These are phyloP conservation scores for Cladosporium sp. DNA, from an alignment of 2,329 filamentous ascomycete genomes.

Conservation along the genomic window DNA sequence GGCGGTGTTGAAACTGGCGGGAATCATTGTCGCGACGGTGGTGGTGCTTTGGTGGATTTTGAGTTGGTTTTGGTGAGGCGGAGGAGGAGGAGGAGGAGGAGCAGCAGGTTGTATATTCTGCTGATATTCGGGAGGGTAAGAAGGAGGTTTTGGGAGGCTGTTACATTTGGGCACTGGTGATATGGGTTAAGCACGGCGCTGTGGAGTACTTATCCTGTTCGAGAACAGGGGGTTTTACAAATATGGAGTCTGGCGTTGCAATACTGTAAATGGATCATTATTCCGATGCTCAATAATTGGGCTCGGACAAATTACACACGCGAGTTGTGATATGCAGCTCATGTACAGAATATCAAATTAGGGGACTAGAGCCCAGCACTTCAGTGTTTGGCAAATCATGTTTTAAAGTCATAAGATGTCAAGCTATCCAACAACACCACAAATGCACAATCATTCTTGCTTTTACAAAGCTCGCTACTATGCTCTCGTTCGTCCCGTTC, in stretches of 20 bases:
- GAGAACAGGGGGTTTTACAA: neutral
- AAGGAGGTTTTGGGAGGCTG: neutral
- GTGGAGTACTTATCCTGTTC: slow-evolving; percentile 5
- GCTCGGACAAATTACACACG: neutral
- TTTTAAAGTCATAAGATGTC: neutral
- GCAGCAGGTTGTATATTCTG: neutral
- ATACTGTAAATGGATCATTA: neutral
- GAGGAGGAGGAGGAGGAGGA: neutral
- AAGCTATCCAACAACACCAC: neutral
- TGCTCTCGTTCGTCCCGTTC: neutral
- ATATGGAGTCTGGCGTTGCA: neutral
- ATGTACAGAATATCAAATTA: neutral
- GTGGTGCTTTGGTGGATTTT: slow-evolving; percentile 73
- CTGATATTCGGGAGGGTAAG: neutral
- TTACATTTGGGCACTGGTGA: neutral
- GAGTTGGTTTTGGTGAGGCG: slow-evolving; percentile 34
- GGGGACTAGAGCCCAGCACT: neutral
- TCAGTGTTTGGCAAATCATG: neutral
- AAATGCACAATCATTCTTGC: neutral
- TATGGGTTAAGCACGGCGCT: slow-evolving; percentile 20
- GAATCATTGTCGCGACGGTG: slow-evolving; percentile 72
- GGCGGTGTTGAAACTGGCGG: slow-evolving; percentile 85
- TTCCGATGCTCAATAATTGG: neutral
- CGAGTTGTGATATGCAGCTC: neutral
- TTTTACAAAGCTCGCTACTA: slow-evolving; percentile 2